Conservation (phyloP, 768 basidiomycete species). For the Leccinum incarnatum region DNA sequence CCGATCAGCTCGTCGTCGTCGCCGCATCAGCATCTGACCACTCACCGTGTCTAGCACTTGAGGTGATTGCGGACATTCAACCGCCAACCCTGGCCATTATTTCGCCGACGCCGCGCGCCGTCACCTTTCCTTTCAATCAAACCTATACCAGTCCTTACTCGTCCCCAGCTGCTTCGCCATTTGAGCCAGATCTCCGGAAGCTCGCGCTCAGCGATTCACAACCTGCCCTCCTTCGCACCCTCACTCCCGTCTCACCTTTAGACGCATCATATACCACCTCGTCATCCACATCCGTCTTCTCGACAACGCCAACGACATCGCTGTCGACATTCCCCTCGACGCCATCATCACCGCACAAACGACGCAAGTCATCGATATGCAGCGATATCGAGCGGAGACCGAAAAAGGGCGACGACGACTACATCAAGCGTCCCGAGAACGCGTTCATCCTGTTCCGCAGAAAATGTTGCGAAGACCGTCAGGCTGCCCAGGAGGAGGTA, state of each 20-base stretch:
- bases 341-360: conserved; percentile 42
- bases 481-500: conserved; percentile 52
- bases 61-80: conserved; percentile 66
- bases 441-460: conserved; percentile 84
- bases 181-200: conserved; percentile 63
- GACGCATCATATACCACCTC: conserved; percentile 28
- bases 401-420: conserved; percentile 74
- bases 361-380: conserved; percentile 49
- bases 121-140: conserved; percentile 41
- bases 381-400: conserved; percentile 49
- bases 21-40: conserved; percentile 4
- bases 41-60: conserved; percentile 52
- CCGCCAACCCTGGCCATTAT: conserved; percentile 53
- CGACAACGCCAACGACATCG: conserved; percentile 36
- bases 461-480: conserved; percentile 72
- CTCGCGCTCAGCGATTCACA: conserved; percentile 45
- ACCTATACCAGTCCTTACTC: conserved; percentile 55
- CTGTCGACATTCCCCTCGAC: conserved; percentile 33
- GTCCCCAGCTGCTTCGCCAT: conserved; percentile 66
- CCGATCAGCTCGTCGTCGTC: conserved; percentile 3
- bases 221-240: conserved; percentile 37
- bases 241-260: conserved; percentile 39
- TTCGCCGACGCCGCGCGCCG: conserved; percentile 61
- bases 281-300: conserved; percentile 42
- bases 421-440: conserved; percentile 81